A percentile compares a stretch with the other conserved stretches of the same genome.
Evolutionary conservation across 2,329 filamentous ascomycete genomes (phyloP).

Genomic region (Penicillium sp.): DNA sequence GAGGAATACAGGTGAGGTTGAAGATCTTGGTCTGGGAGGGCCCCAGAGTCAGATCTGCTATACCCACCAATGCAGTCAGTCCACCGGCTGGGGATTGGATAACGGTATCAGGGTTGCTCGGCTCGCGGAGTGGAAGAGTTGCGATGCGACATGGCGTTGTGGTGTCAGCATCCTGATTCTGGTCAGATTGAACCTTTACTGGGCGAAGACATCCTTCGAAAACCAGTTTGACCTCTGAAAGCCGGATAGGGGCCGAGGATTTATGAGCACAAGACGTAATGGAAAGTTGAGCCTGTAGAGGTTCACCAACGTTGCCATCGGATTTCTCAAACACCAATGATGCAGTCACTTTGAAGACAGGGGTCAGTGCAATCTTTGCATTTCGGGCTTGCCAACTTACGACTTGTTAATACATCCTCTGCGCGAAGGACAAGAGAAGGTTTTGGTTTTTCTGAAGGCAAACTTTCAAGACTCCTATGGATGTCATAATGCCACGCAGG

Average conservation of each 20-base stretch:
- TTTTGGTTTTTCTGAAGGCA: constrained; percentile 42
- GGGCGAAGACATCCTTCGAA: constrained; percentile 53
- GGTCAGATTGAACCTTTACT: constrained; percentile 41
- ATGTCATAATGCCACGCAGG: constrained; percentile 47
- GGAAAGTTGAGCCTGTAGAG: constrained; percentile 56
- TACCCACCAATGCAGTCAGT: constrained; percentile 52
- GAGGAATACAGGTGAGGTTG: constrained; percentile 69
- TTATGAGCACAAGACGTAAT: constrained; percentile 51
- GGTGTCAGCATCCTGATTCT: constrained; percentile 25
- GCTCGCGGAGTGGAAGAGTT: constrained; percentile 37
- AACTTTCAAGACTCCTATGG: constrained; percentile 46
- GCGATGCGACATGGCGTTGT: constrained; percentile 30
- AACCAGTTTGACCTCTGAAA: constrained; percentile 52
- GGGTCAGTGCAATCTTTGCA: constrained; percentile 17
- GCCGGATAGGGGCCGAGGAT: constrained; percentile 47
- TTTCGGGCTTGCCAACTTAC: constrained; percentile 33
- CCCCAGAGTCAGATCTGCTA: constrained; percentile 63
- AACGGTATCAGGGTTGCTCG: constrained; percentile 29
- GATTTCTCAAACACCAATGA: constrained; percentile 54
- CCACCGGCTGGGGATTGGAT: constrained; percentile 38
- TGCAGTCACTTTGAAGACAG: constrained; percentile 44
- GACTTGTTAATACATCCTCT: constrained; percentile 50
- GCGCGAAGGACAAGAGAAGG: constrained; percentile 49
- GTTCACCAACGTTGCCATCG: constrained; percentile 61
- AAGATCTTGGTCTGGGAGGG: constrained; percentile 70